These are phyloP conservation scores for Saturnispora bothae DNA, from an alignment of 805 yeast genomes.

Conservation along the genomic window DNA sequence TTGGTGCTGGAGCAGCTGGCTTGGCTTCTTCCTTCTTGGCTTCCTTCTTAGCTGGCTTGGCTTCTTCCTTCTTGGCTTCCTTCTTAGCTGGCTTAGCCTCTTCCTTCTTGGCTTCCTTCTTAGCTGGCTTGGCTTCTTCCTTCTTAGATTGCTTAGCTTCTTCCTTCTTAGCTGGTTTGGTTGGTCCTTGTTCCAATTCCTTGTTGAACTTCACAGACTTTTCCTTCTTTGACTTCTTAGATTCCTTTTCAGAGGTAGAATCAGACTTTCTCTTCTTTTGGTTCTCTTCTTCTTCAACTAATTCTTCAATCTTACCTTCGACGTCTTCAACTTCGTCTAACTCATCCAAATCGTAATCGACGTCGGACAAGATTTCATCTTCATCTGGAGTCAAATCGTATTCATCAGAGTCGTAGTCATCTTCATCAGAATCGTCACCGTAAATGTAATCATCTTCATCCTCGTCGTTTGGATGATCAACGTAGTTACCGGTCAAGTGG, in stretches of 20 bases:
- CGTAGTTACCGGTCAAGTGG: slow-evolving; percentile 88
- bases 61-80: slow-evolving; percentile 22
- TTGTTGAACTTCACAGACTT: slow-evolving; percentile 84
- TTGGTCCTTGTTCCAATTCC: slow-evolving; percentile 92
- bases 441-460: slow-evolving; percentile 43
- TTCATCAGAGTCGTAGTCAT: slow-evolving; percentile 34
- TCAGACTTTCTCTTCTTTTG: slow-evolving; percentile 25
- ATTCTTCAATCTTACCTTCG: slow-evolving; percentile 64
- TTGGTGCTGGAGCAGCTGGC: slow-evolving; percentile 28
- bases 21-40: slow-evolving; percentile 16
- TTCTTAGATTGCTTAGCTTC: background rate
- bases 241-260: slow-evolving; percentile 22
- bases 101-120: too few species aligned
- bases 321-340: slow-evolving; percentile 61
- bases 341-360: slow-evolving; percentile 47
- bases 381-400: slow-evolving; percentile 69
- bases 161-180: slow-evolving; percentile 19
- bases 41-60: slow-evolving; percentile 17
- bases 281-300: slow-evolving; percentile 56
- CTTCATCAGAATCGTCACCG: slow-evolving; percentile 37
- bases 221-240: slow-evolving; percentile 32
- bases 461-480: slow-evolving; percentile 87
- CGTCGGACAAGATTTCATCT: slow-evolving; percentile 42
- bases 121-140: too few species aligned
- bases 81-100: slow-evolving; percentile 15